phyloP scores from a whole-genome alignment of 371 early-diverging fungal species.

The Mortierella sp. region DNA sequence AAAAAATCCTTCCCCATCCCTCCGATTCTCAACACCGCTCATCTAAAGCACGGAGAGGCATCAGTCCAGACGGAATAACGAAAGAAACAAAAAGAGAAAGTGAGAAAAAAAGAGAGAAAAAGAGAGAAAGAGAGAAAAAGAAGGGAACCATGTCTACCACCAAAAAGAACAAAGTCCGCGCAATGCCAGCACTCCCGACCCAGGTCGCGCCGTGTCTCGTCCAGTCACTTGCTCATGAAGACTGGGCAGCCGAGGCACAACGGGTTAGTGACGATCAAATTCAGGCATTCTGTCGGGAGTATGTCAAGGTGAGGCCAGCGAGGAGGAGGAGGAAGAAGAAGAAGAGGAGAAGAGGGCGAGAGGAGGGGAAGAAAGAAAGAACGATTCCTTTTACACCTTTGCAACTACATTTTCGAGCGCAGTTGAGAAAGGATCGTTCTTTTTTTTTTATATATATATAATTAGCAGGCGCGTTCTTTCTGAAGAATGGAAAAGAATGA shows the following conservation, averaged over 20 bases:
- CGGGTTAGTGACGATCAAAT: slow-evolving; percentile 51
- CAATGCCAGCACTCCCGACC: slow-evolving; percentile 37
- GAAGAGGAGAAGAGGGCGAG: neutral
- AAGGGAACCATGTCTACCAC: slow-evolving; percentile 27
- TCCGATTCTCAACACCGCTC: no score
- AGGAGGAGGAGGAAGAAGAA: neutral
- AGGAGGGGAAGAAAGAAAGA: neutral
- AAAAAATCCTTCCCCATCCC: no score
- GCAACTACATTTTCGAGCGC: no score
- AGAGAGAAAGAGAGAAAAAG: no score
- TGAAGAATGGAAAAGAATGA: no score
- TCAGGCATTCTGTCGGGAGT: slow-evolving; percentile 45
- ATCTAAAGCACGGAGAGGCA: no score
- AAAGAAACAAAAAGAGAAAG: no score
- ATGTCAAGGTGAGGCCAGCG: slow-evolving; percentile 35
- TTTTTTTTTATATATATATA: neutral
- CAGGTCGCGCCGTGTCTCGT: slow-evolving; percentile 38
- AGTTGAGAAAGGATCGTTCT: no score
- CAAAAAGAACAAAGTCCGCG: slow-evolving; percentile 49
- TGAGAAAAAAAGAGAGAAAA: no score
- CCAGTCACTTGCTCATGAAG: slow-evolving; percentile 39
- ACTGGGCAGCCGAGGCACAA: slow-evolving; percentile 50
- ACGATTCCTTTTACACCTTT: neutral
- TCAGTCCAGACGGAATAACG: no score
- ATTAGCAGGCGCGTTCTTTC: no score